Evolutionary conservation across 2,329 filamentous ascomycete genomes (phyloP), one percentile per base, ranked within the genome.

Genomic region (Emergomyces africanus): DNA sequence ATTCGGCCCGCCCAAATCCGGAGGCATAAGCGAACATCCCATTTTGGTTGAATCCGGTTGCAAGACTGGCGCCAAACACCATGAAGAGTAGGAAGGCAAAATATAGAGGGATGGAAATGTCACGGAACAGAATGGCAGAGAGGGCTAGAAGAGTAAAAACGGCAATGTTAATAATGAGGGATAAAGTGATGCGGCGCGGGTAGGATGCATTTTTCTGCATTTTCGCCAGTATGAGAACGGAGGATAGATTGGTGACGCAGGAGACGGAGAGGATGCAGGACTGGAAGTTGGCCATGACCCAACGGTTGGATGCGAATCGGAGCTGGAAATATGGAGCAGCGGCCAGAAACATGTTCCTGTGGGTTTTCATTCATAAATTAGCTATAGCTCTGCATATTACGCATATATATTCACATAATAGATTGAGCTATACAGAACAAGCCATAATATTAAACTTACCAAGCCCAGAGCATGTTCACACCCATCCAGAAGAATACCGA

Each of bases 331-430:
- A 97, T 4, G 92, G 90, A 1, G 90, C 89, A 9, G 92, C 90
- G 51, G 94, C 92, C 66, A 97, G 83, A 73, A 97, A 96, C 92
- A 96, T 96, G 77, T 97, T 97, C 90, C 90, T 92, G 28, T 5
- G 4, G 3, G 48, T 42, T 42, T 30, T 30, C n/a, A n/a, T n/a
- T n/a, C n/a, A 39, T 39, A 30, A 33, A 33, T 58, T 58, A 53
- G 55, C 23, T 57, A 37, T 15, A 15, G 20, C 2, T 23, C n/a
- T 35, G 39, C 20, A 23, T 33, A 20, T 54, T 54, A 23, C 23
- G n/a, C 18, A 65, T 18, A 58, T 49, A n/a, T 42, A 20, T 18
- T 46, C 68, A 54, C 66, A 63, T 20, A 50, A 18, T 10, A 48
- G 23, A 48, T 46, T 25, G 44, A 46, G 44, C 20, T 25, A 46